A percentile compares a stretch with the other conserved stretches of the same genome.
These are phyloP conservation scores for Strobilomyces confusus DNA, from an alignment of 768 basidiomycete species.

Conservation along the genomic window DNA sequence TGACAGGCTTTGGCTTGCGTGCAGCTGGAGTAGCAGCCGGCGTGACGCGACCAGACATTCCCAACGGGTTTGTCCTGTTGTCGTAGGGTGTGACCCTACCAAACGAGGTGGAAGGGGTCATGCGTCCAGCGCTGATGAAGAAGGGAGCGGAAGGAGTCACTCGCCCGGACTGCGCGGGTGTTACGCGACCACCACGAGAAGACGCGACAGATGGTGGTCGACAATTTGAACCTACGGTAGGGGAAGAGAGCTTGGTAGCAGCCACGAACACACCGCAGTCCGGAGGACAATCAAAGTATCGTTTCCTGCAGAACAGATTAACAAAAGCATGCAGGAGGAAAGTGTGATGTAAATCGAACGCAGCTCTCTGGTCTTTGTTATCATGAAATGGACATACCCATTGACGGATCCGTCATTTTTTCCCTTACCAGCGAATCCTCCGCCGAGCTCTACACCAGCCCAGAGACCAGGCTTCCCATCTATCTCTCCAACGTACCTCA, in stretches of 20 bases:
- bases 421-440: conserved; percentile 84
- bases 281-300: conserved; percentile 82
- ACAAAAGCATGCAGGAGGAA: neutral
- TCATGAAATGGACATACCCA: conserved; percentile 56
- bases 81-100: conserved; percentile 40
- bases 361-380: neutral
- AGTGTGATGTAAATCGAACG: neutral
- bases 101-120: conserved; percentile 51
- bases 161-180: conserved; percentile 43
- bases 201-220: conserved; percentile 83
- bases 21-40: conserved; percentile 35
- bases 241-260: conserved; percentile 71
- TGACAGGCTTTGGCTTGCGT: conserved; percentile 30
- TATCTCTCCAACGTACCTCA: conserved; percentile 81
- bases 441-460: conserved; percentile 90
- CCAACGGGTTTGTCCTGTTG: conserved; percentile 25
- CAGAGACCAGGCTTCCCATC: conserved; percentile 86
- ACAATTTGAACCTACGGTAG: conserved; percentile 57
- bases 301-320: conserved; percentile 44
- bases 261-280: conserved; percentile 92
- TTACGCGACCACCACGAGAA: conserved; percentile 46
- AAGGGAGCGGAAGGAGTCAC: conserved; percentile 41
- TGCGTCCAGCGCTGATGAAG: conserved; percentile 41
- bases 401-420: conserved; percentile 92
- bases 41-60: conserved; percentile 45